Base-by-base conservation (phyloP, 306 rosid species). In the Luffa acutangula region DNA sequence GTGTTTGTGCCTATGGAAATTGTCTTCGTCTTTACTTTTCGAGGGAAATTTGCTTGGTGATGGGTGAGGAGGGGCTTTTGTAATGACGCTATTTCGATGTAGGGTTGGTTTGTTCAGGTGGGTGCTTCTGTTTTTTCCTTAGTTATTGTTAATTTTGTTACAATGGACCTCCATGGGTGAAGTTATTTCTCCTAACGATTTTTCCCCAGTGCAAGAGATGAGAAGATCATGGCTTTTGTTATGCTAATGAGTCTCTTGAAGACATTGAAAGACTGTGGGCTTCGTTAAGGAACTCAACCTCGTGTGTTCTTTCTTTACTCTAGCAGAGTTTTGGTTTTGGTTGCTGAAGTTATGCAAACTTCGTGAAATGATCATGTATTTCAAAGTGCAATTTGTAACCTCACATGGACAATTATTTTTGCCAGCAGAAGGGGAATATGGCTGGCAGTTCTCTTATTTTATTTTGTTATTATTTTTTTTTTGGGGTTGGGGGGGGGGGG, bases 31-130 rank as follows among this genome's bases (percentile, higher is more conserved):
- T 21, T 18, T 49, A 31, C 13, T 72, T 14, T 74, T 51, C 4
- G 17, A 7, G 78, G 73, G 60, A 51, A 33, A 74, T 34, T 74
- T 74, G 18, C 78, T 51, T 17, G 78, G 62, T 74, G 78, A 51
- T 14, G 46, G 45, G 9, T 51, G 18, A 5, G 31, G 9, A 58
- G 60, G 60, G 8, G 21, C 25, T 58, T 49, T 49, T 34, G 3
- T 14, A 15, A 51, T 54, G 41, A 7, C 76, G 46, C 25, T 15
- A 21, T 72, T 25, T 72, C 25, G 77, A 72, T 72, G n/a, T 48
- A 72, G 77, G 77, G 25, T 72, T 49, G 39, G 25, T 14, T 46
- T 72, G 77, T 72, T 20, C n/a, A 48, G 21, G 21, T 36, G 59
- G 21, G 58, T 48, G 77, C 39, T 67, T 67, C 11, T 7, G 15